These are phyloP conservation scores for Mayamaea pseudoterrestris DNA, from an alignment of 108 stramenopile genomes.

Conservation along the genomic window DNA sequence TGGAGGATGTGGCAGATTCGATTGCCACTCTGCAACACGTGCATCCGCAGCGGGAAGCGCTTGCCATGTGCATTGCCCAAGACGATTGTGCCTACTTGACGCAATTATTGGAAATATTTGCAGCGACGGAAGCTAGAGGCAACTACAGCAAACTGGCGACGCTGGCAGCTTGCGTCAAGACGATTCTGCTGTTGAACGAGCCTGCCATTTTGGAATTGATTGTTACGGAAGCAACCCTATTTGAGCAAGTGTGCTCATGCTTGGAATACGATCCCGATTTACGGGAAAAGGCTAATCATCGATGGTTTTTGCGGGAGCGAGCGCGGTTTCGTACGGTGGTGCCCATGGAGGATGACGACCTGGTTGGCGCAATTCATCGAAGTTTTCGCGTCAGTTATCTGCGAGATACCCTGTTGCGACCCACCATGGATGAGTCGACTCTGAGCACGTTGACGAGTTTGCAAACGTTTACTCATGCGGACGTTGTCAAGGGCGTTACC, in stretches of 20 bases:
- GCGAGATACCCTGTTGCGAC: conserved; percentile 65
- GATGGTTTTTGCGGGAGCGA: conserved; percentile 53
- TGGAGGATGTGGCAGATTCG: conserved; percentile 54
- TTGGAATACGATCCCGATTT: conserved; percentile 80
- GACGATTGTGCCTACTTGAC: conserved; percentile 70
- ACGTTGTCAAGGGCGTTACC: conserved; percentile 76
- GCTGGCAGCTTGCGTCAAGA: conserved; percentile 63
- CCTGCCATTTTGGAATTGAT: conserved; percentile 76
- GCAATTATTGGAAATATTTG: conserved; percentile 48
- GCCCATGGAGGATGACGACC: conserved; percentile 59
- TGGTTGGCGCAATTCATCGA: conserved; percentile 60
- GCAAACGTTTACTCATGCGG: conserved; percentile 65
- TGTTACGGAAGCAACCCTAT: conserved; percentile 44
- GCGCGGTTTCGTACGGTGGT: conserved; percentile 74
- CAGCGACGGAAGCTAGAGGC: conserved; percentile 30
- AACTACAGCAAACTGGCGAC: conserved; percentile 46
- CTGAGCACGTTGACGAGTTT: conserved; percentile 66
- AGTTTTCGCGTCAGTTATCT: conserved; percentile 75
- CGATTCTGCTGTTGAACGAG: conserved; percentile 75
- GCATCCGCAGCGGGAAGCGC: conserved; percentile 55
- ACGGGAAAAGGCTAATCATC: conserved; percentile 67
- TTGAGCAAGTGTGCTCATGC: conserved; percentile 56
- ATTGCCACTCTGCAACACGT: conserved; percentile 41
- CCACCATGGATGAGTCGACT: conserved; percentile 82
- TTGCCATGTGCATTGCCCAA: conserved; percentile 51